Evolutionary conservation across 352 stramenopile genomes (phyloP).

Genomic region (Phytophthora tubulina): DNA sequence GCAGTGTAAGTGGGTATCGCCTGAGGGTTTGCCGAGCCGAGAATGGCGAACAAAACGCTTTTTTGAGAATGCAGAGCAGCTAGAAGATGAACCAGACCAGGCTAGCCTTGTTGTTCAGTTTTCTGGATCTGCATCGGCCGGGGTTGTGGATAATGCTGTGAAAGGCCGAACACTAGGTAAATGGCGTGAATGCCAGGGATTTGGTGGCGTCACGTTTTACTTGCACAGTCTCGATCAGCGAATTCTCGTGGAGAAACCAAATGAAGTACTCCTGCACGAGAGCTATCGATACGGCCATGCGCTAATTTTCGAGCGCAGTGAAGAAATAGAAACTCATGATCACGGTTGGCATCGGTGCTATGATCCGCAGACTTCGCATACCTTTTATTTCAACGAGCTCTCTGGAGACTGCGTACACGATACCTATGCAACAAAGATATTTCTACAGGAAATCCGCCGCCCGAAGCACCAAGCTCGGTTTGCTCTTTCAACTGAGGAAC

Average conservation of each 20-base stretch:
- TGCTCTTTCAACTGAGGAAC: conserved; percentile 52
- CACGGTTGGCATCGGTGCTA: conserved; percentile 71
- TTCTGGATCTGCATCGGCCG: conserved; percentile 40
- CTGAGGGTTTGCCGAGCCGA: conserved; percentile 34
- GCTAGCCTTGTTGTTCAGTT: conserved; percentile 58
- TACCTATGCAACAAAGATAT: conserved; percentile 47
- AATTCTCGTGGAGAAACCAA: conserved; percentile 66
- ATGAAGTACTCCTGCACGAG: conserved; percentile 59
- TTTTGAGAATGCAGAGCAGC: conserved; percentile 53
- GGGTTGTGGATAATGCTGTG: conserved; percentile 53
- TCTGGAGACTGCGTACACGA: conserved; percentile 76
- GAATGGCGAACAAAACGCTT: conserved; percentile 72
- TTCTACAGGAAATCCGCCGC: conserved; percentile 51
- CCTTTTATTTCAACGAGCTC: conserved; percentile 74
- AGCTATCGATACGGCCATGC: conserved; percentile 63
- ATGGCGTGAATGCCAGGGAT: conserved; percentile 66
- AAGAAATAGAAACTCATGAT: conserved; percentile 66
- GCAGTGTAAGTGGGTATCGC: conserved; percentile 65
- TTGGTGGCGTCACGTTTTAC: conserved; percentile 67
- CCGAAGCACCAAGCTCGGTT: conserved; percentile 38
- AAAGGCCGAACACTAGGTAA: conserved; percentile 52
- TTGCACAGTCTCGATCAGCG: conserved; percentile 40
- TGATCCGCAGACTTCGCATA: conserved; percentile 59
- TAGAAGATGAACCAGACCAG: conserved; percentile 62
- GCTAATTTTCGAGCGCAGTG: conserved; percentile 61